Conservation (phyloP, 2,329 filamentous ascomycete species). For the Corinectria fuckeliana region DNA sequence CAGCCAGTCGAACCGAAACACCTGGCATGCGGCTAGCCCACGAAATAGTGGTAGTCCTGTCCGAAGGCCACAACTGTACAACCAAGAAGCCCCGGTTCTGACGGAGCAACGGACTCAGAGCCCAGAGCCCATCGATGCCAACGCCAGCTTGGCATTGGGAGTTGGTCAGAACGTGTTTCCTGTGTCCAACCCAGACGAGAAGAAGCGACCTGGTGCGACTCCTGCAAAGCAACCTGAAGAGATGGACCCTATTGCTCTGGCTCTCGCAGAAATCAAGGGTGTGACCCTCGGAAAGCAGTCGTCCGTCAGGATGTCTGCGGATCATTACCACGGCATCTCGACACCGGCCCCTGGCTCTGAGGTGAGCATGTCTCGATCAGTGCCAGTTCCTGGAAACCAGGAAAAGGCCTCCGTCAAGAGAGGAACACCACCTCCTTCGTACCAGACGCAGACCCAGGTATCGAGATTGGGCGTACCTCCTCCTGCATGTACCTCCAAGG, state of each 20-base stretch:
- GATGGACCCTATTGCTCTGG: conserved; percentile 87
- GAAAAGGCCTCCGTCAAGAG: conserved; percentile 63
- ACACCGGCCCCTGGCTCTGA: conserved; percentile 72
- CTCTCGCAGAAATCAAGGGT: conserved; percentile 90
- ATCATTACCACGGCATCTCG: conserved; percentile 90
- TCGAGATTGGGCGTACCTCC: conserved; percentile 87
- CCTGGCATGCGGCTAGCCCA: conserved; percentile 58
- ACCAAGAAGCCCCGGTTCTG: conserved; percentile 46
- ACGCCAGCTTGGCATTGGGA: conserved; percentile 91
- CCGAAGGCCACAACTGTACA: conserved; percentile 50
- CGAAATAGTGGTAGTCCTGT: conserved; percentile 40
- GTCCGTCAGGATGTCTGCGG: conserved; percentile 86
- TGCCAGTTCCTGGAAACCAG: conserved; percentile 63
- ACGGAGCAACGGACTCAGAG: conserved; percentile 61
- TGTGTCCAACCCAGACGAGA: conserved; percentile 78
- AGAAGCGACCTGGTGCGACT: conserved; percentile 40
- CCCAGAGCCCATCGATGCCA: conserved; percentile 87
- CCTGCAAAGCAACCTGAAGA: conserved; percentile 61
- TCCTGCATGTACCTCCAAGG: conserved; percentile 88
- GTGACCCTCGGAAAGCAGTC: conserved; percentile 79
- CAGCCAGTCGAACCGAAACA: conserved; percentile 58
- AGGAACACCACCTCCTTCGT: conserved; percentile 85
- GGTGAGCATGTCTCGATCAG: conserved; percentile 50
- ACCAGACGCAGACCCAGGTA: conserved; percentile 70
- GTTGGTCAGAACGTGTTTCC: conserved; percentile 96